Evolutionary conservation across 768 basidiomycete genomes (phyloP), one percentile per base, ranked within the genome.

Genomic region (Auriscalpium orientale): DNA sequence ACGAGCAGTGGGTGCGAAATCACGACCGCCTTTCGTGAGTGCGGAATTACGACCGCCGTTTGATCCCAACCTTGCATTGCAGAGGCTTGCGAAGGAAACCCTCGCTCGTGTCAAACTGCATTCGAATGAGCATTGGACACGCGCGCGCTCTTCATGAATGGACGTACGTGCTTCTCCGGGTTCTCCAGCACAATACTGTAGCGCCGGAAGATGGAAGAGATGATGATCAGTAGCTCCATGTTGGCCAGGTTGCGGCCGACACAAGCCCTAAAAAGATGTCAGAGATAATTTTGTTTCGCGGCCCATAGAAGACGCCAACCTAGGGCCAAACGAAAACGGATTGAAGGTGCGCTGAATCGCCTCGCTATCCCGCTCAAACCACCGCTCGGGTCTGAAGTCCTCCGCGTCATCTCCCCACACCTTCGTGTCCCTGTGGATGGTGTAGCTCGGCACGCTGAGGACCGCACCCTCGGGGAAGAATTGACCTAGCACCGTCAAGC

Each of bases 51-150:
- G n/a, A n/a, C n/a, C 89, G 77, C 47, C 84, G 79, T 68, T 77
- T 83, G 64, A 93, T 79, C 21, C 90, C 89, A 46, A 93, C 84
- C 53, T 67, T 72, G 65, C 90, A 92, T 18, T 70, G 74, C 34
- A 88, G 69, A 0, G 91, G 91, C 73, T 94, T 95, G 62, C 92
- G 76, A 58, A 95, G 72, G 74, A 95, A 95, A 2, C 93, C 93
- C 72, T 95, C 92, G 15, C 82, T 74, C 1, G 85, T 91, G 38
- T 81, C 75, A 53, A 94, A 71, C 85, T 91, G 63, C 12, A 7
- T 35, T 51, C 55, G 13, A 11, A 35, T 38, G 49, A 63, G 54
- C 38, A 60, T 58, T 16, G 21, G n/a, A 65, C 46, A 46, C 28
- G 16, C 22, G 12, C 49, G 50, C 44, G 53, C 18, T 4, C 56